Percentiles rank a stretch among this genome's conserved stretches.
phyloP scores from a whole-genome alignment of 768 basidiomycete genomes.

The Tylopilus balloui region DNA sequence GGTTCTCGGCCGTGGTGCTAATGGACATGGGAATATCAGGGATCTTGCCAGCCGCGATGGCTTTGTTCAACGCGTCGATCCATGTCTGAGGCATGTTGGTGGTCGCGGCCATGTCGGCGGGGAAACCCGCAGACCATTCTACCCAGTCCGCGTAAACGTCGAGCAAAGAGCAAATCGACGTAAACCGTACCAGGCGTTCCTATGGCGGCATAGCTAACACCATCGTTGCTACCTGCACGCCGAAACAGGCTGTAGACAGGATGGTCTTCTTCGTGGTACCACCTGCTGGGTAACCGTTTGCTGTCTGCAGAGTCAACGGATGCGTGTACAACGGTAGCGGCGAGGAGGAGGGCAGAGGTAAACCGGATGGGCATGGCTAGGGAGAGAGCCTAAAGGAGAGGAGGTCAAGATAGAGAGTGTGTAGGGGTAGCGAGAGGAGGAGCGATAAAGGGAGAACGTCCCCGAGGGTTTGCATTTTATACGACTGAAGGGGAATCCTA shows the following conservation, averaged over 20 bases:
- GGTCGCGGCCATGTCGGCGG: conserved; percentile 46
- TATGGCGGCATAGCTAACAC: conserved; percentile 46
- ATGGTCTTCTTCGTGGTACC: conserved; percentile 63
- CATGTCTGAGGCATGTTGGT: conserved; percentile 58
- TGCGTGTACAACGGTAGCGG: conserved; percentile 20
- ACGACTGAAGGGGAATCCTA: conserved; percentile 14
- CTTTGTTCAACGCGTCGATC: conserved; percentile 64
- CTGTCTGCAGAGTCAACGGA: conserved; percentile 15
- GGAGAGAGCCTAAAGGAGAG: conserved; percentile 37
- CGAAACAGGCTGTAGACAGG: conserved; percentile 60
- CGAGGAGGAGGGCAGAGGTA: conserved; percentile 24
- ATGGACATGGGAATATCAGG: conserved; percentile 59
- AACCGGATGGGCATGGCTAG: conserved; percentile 25
- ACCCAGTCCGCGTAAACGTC: background rate
- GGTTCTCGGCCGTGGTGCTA: conserved; percentile 29
- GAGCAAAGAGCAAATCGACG: background rate
- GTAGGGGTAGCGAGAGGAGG: conserved; percentile 4
- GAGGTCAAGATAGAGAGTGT: conserved; percentile 28
- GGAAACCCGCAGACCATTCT: conserved; percentile 68
- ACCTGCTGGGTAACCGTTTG: conserved; percentile 33
- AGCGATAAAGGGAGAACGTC: conserved; percentile 5
- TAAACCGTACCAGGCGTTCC: conserved; percentile 52
- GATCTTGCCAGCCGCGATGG: conserved; percentile 65
- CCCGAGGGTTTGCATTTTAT: conserved; percentile 23
- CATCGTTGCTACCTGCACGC: conserved; percentile 45